Evolutionary conservation across 202 grass and related monocot genomes (phyloP), one percentile per base, ranked within the genome.

Genomic region (Hordeum pubiflorum): DNA sequence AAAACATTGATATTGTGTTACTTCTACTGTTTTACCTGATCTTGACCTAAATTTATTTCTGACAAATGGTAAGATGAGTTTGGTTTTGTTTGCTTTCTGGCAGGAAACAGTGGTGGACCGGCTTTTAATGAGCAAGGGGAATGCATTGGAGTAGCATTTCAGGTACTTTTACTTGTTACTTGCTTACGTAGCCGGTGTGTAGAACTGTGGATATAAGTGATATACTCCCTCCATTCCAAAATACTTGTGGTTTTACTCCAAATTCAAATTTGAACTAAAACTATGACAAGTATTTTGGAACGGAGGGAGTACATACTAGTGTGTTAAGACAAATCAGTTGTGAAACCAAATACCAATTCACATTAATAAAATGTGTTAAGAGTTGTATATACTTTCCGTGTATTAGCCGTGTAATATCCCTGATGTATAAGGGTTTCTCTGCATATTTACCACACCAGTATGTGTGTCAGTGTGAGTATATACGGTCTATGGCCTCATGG

Each of bases 121-220:
- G 96, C 90, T 71, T 99, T 99, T 88, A 99, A 99, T 82, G 92
- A 99, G 34, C 89, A 89, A 85, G 96, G 96, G 71, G 92, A 96
- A 79, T 99, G 96, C 87, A 99, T 99, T 77, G 92, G 96, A 65
- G 88, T 99, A 52, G 96, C 96, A 83, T 99, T 99, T 91, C 96
- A 99, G 96, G 96, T 99, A 86, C 46, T 82, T 92, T 88, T 75
- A 55, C 70, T 73, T 9, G n/a, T 58, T 36, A 56, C 3, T 84
- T 84, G 23, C 38, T 76, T 78, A 7, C 20, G 7, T 69, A 83
- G 7, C 36, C 63, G 34, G 61, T 88, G 13, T 13, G 40, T 50
- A 11, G 68, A 71, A 29, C 68, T 46, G 68, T 8, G 15, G 54
- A 82, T 38, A 63, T 54, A 81, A 34, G 17, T 73, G 37, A 59